phyloP scores from a whole-genome alignment of 23 red algal genomes.

The Porphyridium purpureum region DNA sequence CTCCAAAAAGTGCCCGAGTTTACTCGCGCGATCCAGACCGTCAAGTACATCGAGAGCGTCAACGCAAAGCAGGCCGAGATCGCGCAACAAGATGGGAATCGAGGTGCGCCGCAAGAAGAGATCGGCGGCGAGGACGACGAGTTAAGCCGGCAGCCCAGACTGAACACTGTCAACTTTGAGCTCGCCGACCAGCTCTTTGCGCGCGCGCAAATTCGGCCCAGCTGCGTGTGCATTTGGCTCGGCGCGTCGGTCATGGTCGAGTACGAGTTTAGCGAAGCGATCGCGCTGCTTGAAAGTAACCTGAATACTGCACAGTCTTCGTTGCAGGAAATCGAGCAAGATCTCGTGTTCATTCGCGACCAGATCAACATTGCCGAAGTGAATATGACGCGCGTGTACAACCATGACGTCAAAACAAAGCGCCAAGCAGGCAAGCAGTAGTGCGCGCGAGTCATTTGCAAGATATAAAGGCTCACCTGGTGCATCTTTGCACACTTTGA shows the following conservation, averaged over 20 bases:
- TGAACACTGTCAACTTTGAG: constrained; percentile 37
- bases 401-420: constrained; percentile 66
- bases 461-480: no score
- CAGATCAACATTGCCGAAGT: constrained; percentile 85
- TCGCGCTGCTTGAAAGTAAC: constrained; percentile 51
- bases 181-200: constrained; percentile 52
- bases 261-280: constrained; percentile 66
- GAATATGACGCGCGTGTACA: constrained; percentile 84
- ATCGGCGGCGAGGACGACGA: neutral
- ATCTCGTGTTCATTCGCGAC: constrained; percentile 55
- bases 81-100: no score
- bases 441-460: no score
- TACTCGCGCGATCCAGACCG: constrained; percentile 23
- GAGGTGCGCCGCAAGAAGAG: constrained; percentile 16
- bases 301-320: constrained; percentile 23
- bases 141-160: no score
- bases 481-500: no score
- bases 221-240: constrained; percentile 66
- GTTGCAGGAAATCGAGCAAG: constrained; percentile 24
- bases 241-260: constrained; percentile 94
- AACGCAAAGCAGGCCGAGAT: no score
- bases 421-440: no score
- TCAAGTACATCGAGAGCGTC: no score
- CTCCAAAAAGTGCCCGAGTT: constrained; percentile 47
- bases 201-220: constrained; percentile 22